Evolutionary conservation across 805 yeast species (phyloP).

Genomic region (Saturnispora gosingensis): DNA sequence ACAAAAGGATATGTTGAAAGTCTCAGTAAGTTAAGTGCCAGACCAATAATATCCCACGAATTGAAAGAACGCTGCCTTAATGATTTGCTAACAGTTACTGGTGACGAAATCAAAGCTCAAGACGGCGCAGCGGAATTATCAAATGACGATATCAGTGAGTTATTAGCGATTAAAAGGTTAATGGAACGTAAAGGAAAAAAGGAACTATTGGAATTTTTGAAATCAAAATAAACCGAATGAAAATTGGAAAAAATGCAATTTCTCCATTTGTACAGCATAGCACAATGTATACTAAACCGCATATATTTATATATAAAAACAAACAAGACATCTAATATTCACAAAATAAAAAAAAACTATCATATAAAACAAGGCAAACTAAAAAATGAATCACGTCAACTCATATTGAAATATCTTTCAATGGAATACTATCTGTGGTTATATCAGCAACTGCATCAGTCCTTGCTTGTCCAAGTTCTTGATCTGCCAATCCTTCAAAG

Average conservation of each 20-base stretch:
- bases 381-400: too few relatives aligned
- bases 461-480: conserved; percentile 35
- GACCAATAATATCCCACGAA: conserved; percentile 21
- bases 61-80: conserved; percentile 35
- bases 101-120: conserved; percentile 17
- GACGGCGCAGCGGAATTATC: conserved; percentile 10
- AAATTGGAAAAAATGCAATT: background rate
- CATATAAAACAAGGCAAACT: background rate
- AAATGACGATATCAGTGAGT: conserved; percentile 38
- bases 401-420: conserved; percentile 2
- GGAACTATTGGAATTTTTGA: conserved; percentile 50
- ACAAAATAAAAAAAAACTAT: background rate
- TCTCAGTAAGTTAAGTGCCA: conserved; percentile 26
- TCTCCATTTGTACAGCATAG: background rate
- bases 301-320: background rate
- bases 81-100: conserved; percentile 36
- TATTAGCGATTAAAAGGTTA: conserved; percentile 47
- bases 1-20: conserved; percentile 26
- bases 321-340: background rate
- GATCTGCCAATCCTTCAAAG: conserved; percentile 72
- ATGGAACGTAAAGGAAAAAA: conserved; percentile 65
- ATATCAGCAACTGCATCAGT: background rate
- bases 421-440: conserved; percentile 1
- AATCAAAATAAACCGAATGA: conserved; percentile 8
- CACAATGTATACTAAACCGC: background rate